Base-by-base conservation (phyloP, 2,329 filamentous ascomycete species). In the Venturia oleaginea region DNA sequence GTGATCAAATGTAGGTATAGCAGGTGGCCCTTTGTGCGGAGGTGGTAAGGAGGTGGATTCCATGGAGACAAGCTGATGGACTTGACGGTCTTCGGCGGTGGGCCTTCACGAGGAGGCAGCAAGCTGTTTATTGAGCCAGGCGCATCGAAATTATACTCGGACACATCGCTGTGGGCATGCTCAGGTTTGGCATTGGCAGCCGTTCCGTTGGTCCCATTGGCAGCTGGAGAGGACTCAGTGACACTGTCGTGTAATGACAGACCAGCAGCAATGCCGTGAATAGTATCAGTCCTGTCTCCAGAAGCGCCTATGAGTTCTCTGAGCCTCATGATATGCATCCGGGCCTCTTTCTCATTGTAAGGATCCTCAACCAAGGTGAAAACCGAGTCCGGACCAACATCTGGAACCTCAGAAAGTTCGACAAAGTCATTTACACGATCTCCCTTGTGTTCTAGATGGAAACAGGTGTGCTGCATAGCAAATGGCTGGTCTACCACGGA, bases 391-490 rank as follows among this genome's bases (percentile, higher is more conserved):
- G 88, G 78, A 63, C 85, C 84, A 64, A 99, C 84, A 65, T 85
- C 91, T 59, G 89, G 83, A 64, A 99, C 89, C 74, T 99, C 93
- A 64, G 91, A 92, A 67, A 99, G 84, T 75, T 95, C 89, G 66
- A 95, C 84, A 71, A 94, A 97, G 77, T 99, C 94, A 76, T 97
- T 97, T 82, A 99, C 88, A 68, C 90, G 89, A 77, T 90, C 81
- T 69, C 91, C 91, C 66, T 90, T 87, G 79, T 92, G 87, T 79
- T 97, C 92, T 71, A 99, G 86, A 78, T 99, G 94, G 81, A 99
- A 99, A 82, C 94, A 99, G 63, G 94, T 96, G 80, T 97, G 97
- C 77, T 96, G 92, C 79, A 97, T 94, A 62, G 93, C 95, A 66
- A 88, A 84, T 5, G 94, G 94, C 61, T 92, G 84, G 77, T 99